Evolutionary conservation across 2,329 filamentous ascomycete species (phyloP).

Genomic region (Elsinoe batatas): DNA sequence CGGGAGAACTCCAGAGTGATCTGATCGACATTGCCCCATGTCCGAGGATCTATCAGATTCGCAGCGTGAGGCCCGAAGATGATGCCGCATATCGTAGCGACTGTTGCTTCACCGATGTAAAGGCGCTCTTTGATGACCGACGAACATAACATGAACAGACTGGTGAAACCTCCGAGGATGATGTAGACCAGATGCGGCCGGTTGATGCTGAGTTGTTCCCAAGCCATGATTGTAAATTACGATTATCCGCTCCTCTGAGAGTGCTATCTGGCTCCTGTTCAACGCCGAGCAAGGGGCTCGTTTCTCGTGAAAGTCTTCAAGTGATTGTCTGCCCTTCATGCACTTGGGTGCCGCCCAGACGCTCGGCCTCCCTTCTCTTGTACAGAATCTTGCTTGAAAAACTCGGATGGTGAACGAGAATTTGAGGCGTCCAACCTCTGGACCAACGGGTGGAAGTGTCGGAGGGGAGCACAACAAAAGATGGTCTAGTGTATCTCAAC

Average conservation of each 20-base stretch:
- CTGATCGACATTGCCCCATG: constrained; percentile 77
- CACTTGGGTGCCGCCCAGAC: constrained; percentile 8
- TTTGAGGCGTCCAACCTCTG: neutral
- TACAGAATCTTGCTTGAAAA: neutral
- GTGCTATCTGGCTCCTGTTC: neutral
- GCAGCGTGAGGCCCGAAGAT: constrained; percentile 82
- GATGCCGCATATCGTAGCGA: constrained; percentile 78
- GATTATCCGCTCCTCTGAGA: neutral
- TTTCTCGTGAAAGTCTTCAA: neutral
- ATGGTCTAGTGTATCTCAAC: neutral
- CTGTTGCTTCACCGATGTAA: constrained; percentile 97
- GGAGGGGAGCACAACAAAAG: neutral
- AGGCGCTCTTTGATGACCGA: constrained; percentile 96
- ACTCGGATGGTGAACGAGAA: neutral
- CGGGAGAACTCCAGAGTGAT: constrained; percentile 84
- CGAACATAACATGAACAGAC: constrained; percentile 95
- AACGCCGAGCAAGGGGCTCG: neutral
- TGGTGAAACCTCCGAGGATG: constrained; percentile 94
- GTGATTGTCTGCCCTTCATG: neutral
- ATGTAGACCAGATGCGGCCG: constrained; percentile 96
- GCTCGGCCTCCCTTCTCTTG: constrained; percentile 1
- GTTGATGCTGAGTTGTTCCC: constrained; percentile 76
- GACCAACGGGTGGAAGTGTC: neutral
- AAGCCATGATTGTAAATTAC: constrained; percentile 49
- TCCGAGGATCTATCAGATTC: constrained; percentile 63